phyloP scores from a whole-genome alignment of 2,329 filamentous ascomycete genomes.

The Cladophialophora chaetospira region DNA sequence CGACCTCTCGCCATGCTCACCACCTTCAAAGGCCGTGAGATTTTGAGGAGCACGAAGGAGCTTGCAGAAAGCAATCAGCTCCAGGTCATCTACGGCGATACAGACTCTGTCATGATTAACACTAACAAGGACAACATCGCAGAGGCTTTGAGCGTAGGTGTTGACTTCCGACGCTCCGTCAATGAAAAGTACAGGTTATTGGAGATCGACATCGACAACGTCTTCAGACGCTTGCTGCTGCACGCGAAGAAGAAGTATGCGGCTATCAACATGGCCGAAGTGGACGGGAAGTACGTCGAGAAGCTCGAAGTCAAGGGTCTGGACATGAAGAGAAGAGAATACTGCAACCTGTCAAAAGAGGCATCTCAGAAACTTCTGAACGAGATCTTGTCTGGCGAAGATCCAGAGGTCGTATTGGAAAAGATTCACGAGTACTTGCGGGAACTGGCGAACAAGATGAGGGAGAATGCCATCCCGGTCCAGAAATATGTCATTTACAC shows the following conservation, averaged over 20 bases:
- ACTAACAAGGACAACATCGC: constrained; percentile 93
- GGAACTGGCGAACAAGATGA: constrained; percentile 83
- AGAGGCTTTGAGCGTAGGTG: constrained; percentile 86
- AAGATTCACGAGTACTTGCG: constrained; percentile 93
- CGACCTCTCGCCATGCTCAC: constrained; percentile 92
- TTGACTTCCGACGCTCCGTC: constrained; percentile 92
- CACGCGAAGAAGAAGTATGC: constrained; percentile 99
- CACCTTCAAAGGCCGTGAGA: constrained; percentile 96
- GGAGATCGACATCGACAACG: constrained; percentile 97
- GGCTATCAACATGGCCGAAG: constrained; percentile 87
- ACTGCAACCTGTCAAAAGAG: constrained; percentile 93
- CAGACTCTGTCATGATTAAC: constrained; percentile 99
- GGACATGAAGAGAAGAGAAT: constrained; percentile 97
- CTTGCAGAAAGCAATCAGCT: constrained; percentile 88
- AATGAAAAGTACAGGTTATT: constrained; percentile 90
- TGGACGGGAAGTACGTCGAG: constrained; percentile 85
- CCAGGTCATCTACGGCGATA: constrained; percentile 97
- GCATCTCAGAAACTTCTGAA: constrained; percentile 88
- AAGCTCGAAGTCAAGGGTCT: constrained; percentile 98
- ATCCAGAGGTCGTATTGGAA: constrained; percentile 81
- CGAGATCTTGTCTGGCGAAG: constrained; percentile 90
- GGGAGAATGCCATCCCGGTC: constrained; percentile 70
- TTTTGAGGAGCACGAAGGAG: constrained; percentile 92
- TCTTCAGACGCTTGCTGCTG: constrained; percentile 88
- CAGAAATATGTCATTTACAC: constrained; percentile 98